Evolutionary conservation across 148 eudicot species (phyloP).

Genomic region (Rhododendron williamsianum): DNA sequence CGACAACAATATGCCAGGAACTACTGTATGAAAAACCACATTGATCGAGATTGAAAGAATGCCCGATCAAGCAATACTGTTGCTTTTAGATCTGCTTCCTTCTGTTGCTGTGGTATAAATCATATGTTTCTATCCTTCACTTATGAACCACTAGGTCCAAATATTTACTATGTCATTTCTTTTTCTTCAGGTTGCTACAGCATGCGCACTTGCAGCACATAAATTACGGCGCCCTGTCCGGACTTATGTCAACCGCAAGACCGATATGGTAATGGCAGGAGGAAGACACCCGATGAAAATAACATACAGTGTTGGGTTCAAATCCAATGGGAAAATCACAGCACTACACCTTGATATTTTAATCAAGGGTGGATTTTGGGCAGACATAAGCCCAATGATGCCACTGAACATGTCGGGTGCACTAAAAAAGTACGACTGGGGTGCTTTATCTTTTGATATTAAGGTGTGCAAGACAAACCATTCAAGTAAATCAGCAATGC

Average conservation of each 20-base stretch:
- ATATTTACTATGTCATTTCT: background rate
- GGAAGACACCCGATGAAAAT: constrained; percentile 97
- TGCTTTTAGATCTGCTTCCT: background rate
- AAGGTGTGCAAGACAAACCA: constrained; percentile 87
- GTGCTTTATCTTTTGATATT: constrained; percentile 70
- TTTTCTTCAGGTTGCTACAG: constrained; percentile 56
- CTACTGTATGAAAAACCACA: background rate
- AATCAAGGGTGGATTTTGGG: constrained; percentile 50
- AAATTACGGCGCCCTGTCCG: constrained; percentile 72
- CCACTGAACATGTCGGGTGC: constrained; percentile 39
- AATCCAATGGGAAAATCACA: constrained; percentile 78
- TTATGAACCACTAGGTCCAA: background rate
- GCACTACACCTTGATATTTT: constrained; percentile 66
- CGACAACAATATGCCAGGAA: background rate
- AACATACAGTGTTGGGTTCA: constrained; percentile 77
- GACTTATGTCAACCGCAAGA: constrained; percentile 66
- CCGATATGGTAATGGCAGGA: constrained; percentile 91
- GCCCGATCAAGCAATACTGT: background rate
- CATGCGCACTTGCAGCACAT: constrained; percentile 88
- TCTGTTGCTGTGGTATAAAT: background rate
- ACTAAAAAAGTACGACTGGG: constrained; percentile 80
- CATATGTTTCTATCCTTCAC: background rate
- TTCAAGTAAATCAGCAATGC: constrained; percentile 72
- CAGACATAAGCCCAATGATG: constrained; percentile 58
- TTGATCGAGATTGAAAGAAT: background rate